These are phyloP conservation scores for Cutaneotrichosporon mucoides DNA, from an alignment of 1,284 basidiomycete species.

Conservation along the genomic window DNA sequence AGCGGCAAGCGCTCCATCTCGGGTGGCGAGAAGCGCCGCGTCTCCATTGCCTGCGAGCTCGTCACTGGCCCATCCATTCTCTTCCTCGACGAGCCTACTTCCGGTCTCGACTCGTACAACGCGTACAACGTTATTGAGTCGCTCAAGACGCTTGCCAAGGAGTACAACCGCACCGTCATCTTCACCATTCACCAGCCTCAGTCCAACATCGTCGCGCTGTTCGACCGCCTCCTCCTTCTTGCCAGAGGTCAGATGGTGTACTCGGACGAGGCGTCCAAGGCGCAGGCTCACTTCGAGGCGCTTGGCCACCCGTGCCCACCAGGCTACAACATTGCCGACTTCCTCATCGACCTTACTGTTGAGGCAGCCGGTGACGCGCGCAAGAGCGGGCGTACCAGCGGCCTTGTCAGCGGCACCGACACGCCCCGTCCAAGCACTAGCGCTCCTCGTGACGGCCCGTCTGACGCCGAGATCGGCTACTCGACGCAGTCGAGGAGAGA, in stretches of 20 bases:
- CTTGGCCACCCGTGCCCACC: slow-evolving; percentile 81
- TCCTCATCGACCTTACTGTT: slow-evolving; percentile 85
- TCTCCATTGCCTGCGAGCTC: slow-evolving; percentile 96
- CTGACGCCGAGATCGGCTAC: slow-evolving; percentile 16
- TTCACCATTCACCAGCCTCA: slow-evolving; percentile 99
- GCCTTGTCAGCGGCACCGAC: slow-evolving; percentile 2
- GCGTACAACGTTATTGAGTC: slow-evolving; percentile 91
- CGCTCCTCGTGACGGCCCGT: background rate
- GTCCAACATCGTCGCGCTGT: slow-evolving; percentile 91
- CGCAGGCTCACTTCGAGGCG: slow-evolving; percentile 72
- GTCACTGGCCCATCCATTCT: slow-evolving; percentile 93
- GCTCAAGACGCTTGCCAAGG: slow-evolving; percentile 74
- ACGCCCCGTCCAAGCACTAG: slow-evolving; percentile 26
- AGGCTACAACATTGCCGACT: slow-evolving; percentile 98
- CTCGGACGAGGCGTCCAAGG: slow-evolving; percentile 68
- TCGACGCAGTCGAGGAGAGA: background rate
- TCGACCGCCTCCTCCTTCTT: slow-evolving; percentile 85
- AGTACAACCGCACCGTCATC: slow-evolving; percentile 82
- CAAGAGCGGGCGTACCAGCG: background rate
- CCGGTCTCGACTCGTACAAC: slow-evolving; percentile 90
- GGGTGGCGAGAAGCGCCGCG: slow-evolving; percentile 94
- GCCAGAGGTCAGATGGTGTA: slow-evolving; percentile 79
- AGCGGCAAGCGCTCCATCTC: slow-evolving; percentile 77
- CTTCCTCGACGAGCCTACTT: slow-evolving; percentile 95
- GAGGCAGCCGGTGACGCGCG: slow-evolving; percentile 55